Conservation (phyloP, 2,329 filamentous ascomycete genomes). For the Calonectria naviculata region DNA sequence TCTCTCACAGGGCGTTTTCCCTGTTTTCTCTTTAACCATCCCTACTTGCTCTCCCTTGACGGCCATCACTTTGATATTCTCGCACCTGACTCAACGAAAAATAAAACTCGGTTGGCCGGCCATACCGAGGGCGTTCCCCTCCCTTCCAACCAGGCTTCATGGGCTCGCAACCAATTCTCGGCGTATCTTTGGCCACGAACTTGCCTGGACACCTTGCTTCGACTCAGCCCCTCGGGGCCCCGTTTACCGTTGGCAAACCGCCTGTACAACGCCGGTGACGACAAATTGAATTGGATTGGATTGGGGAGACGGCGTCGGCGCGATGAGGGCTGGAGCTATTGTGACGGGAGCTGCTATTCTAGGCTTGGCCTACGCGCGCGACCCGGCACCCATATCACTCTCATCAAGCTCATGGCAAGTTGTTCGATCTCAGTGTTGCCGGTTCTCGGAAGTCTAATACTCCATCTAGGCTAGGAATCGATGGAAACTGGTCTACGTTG, state of each 20-base stretch:
- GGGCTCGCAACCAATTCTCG: constrained; percentile 15
- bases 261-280: not conserved
- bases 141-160: constrained; percentile 12
- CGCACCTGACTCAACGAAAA: not conserved
- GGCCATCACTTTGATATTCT: not conserved
- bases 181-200: not conserved
- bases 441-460: constrained; percentile 19
- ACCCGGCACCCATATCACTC: constrained; percentile 34
- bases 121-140: constrained; percentile 22
- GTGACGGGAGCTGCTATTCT: constrained; percentile 28
- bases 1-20: not conserved
- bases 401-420: constrained; percentile 36
- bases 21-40: not conserved
- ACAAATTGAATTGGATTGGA: not conserved
- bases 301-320: not conserved
- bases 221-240: constrained; percentile 1
- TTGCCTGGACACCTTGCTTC: not conserved
- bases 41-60: not conserved
- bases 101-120: constrained; percentile 8
- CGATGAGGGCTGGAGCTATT: constrained; percentile 32
- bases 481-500: constrained; percentile 80
- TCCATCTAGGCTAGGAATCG: constrained; percentile 66
- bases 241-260: constrained; percentile 3
- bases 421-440: not conserved
- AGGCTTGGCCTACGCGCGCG: constrained; percentile 28